phyloP scores from a whole-genome alignment of 139 green algal species.

The Asterochloris erici region DNA sequence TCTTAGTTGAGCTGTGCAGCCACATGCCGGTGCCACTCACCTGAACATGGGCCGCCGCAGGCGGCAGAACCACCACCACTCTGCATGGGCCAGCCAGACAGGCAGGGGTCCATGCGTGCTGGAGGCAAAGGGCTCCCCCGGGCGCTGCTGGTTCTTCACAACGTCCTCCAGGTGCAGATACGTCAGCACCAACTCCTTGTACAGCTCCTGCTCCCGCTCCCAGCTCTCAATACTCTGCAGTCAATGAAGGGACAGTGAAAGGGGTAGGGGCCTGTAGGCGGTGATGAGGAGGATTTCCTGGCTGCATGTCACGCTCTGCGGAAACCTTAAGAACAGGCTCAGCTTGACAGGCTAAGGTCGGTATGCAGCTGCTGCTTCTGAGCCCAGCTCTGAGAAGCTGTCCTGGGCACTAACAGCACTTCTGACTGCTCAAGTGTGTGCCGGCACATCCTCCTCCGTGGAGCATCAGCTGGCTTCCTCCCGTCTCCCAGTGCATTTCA shows the following conservation, averaged over 20 bases:
- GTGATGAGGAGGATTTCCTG: too few species aligned
- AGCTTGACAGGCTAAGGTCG: too few species aligned
- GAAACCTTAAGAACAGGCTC: too few species aligned
- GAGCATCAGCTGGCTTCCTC: too few species aligned
- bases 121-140: constrained; percentile 25
- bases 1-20: too few species aligned
- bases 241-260: neutral
- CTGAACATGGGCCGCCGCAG: constrained; percentile 28
- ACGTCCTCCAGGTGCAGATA: constrained; percentile 38
- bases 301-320: too few species aligned
- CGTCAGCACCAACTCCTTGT: constrained; percentile 30
- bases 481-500: too few species aligned
- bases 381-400: too few species aligned
- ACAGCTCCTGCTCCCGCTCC: constrained; percentile 40
- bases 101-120: neutral
- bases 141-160: constrained; percentile 17
- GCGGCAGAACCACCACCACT: constrained; percentile 45
- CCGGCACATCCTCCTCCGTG: too few species aligned
- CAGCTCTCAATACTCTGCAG: constrained; percentile 38
- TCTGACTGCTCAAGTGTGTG: too few species aligned
- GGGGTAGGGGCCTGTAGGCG: too few species aligned
- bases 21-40: neutral
- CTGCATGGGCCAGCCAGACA: neutral
- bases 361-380: neutral
- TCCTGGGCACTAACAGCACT: too few species aligned